These are phyloP conservation scores for Torulaspora indica DNA, from an alignment of 805 yeast species.

Conservation along the genomic window DNA sequence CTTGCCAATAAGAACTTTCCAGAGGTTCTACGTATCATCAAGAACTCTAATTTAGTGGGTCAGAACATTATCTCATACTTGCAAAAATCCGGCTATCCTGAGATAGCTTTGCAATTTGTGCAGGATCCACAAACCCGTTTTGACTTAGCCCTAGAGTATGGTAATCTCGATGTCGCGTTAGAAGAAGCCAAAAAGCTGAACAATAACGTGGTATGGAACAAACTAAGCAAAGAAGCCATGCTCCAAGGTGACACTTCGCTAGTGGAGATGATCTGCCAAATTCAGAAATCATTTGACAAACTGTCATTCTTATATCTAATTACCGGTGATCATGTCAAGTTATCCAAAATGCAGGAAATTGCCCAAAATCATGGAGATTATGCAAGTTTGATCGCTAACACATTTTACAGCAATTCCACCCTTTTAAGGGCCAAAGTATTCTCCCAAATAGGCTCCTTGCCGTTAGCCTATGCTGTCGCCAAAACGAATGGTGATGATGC, in stretches of 20 bases:
- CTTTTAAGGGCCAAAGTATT: conserved; percentile 71
- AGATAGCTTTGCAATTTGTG: conserved; percentile 93
- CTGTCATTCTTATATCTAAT: conserved; percentile 81
- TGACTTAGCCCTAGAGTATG: conserved; percentile 91
- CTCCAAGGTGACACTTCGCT: conserved; percentile 82
- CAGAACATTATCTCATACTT: conserved; percentile 93
- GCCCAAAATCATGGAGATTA: conserved; percentile 84
- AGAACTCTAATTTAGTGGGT: conserved; percentile 87
- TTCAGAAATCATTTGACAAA: conserved; percentile 79
- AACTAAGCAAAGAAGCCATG: conserved; percentile 79
- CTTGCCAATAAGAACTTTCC: conserved; percentile 82
- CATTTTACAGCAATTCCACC: conserved; percentile 69
- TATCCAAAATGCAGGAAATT: conserved; percentile 80
- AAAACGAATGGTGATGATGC: conserved; percentile 76
- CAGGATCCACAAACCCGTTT: conserved; percentile 94
- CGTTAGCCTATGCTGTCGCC: conserved; percentile 91
- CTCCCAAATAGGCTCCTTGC: conserved; percentile 71
- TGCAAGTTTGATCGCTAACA: conserved; percentile 75
- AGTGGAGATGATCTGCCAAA: conserved; percentile 85
- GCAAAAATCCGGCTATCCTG: conserved; percentile 94
- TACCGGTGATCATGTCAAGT: conserved; percentile 73
- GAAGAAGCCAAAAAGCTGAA: conserved; percentile 80
- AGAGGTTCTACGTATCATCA: conserved; percentile 87
- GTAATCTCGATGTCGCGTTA: conserved; percentile 80
- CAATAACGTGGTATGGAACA: conserved; percentile 67